Evolutionary conservation across 805 yeast species (phyloP).

Genomic region (Ogataea ganodermae): DNA sequence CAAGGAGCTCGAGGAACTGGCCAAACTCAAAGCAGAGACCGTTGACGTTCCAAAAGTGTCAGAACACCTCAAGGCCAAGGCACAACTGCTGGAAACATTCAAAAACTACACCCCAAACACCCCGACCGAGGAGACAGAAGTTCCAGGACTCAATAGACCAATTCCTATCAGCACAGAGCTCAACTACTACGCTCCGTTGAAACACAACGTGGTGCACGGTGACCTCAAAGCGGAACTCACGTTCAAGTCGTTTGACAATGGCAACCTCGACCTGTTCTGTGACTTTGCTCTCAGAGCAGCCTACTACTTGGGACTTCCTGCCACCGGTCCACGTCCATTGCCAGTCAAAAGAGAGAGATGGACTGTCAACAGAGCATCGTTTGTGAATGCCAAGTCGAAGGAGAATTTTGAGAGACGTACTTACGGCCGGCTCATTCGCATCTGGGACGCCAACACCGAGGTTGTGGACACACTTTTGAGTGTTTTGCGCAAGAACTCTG

Average conservation of each 20-base stretch:
- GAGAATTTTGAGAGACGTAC: conserved; percentile 93
- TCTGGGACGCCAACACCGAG: conserved; percentile 85
- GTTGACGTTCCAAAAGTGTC: conserved; percentile 17
- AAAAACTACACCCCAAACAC: conserved; percentile 40
- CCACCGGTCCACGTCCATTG: conserved; percentile 67
- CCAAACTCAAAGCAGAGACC: conserved; percentile 25
- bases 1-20: conserved; percentile 30
- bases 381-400: conserved; percentile 90
- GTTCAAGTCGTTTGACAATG: conserved; percentile 69
- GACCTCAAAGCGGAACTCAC: conserved; percentile 76
- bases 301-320: conserved; percentile 85
- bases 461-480: conserved; percentile 81
- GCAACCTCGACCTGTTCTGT: conserved; percentile 69
- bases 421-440: conserved; percentile 67
- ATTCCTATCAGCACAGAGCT: conserved; percentile 85
- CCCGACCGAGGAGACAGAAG: conserved; percentile 36
- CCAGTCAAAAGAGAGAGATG: conserved; percentile 80
- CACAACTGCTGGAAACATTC: conserved; percentile 30
- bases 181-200: conserved; percentile 77
- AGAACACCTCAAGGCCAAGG: conserved; percentile 22
- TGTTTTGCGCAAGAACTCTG: conserved; percentile 71
- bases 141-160: conserved; percentile 49
- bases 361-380: conserved; percentile 92
- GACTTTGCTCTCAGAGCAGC: conserved; percentile 92
- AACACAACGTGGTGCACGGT: conserved; percentile 65